Evolutionary conservation across 148 eudicot genomes (phyloP).

Genomic region (Polygonum maritimum): DNA sequence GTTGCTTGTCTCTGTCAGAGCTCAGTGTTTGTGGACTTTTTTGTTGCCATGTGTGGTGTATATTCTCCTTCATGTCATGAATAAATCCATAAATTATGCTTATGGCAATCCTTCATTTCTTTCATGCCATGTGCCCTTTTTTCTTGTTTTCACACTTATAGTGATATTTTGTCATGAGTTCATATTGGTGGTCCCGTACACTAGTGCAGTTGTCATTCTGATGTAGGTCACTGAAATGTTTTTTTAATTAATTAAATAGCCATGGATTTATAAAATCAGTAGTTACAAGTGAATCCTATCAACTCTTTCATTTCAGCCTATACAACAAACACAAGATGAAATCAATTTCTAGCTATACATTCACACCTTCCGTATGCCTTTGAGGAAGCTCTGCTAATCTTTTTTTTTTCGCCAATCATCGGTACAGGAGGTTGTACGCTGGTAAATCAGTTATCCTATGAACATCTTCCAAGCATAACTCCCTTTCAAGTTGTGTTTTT

Average conservation of each 20-base stretch:
- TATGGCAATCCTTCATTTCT: background rate
- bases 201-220: background rate
- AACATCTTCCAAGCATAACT: conserved; percentile 68
- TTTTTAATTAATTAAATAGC: background rate
- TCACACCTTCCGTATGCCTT: background rate
- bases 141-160: background rate
- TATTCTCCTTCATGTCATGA: background rate
- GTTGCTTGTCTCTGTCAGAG: conserved; percentile 1
- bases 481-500: conserved; percentile 72
- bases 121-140: background rate
- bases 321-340: background rate
- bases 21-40: background rate
- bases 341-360: background rate
- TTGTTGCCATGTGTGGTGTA: conserved; percentile 6
- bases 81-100: background rate
- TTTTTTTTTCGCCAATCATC: conserved; percentile 18
- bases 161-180: background rate
- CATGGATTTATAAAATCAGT: background rate
- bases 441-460: conserved; percentile 66
- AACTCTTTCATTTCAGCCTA: background rate
- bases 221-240: too few species aligned
- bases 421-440: conserved; percentile 67
- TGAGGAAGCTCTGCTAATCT: background rate
- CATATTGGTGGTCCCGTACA: background rate
- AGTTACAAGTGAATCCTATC: background rate